phyloP scores from a whole-genome alignment of 257 asterid genomes.

The Solanum appendiculatum region DNA sequence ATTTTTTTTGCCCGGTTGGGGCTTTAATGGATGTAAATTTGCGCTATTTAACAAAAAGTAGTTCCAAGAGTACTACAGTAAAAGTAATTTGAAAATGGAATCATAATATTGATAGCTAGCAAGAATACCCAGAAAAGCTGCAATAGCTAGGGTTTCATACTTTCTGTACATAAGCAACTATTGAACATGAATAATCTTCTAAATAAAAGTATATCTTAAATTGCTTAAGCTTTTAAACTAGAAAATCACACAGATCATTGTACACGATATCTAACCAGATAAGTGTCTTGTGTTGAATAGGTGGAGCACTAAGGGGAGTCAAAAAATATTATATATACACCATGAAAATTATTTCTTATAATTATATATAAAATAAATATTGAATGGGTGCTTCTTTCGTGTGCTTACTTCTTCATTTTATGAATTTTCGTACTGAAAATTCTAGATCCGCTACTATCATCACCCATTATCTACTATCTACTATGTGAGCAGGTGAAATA shows the following conservation, averaged over 20 bases:
- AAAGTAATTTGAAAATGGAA: neutral
- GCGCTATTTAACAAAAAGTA: neutral
- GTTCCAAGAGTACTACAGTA: neutral
- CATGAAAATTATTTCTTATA: neutral
- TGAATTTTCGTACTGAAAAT: neutral
- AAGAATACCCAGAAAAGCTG: neutral
- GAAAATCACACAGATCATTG: neutral
- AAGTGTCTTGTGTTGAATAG: neutral
- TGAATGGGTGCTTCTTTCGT: neutral
- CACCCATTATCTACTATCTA: neutral
- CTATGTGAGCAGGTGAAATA: neutral
- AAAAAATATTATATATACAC: neutral
- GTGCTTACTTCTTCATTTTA: neutral
- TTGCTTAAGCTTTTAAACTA: neutral
- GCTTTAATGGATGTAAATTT: neutral
- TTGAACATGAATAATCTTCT: neutral
- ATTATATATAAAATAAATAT: neutral
- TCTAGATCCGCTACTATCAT: neutral
- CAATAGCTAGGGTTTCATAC: constrained; percentile 25
- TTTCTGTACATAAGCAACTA: neutral
- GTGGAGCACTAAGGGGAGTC: neutral
- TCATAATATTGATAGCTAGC: neutral
- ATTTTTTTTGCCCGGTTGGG: neutral
- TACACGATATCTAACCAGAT: neutral
- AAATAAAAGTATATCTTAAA: neutral